Conservation (phyloP, 1,284 basidiomycete genomes). For the Apiotrichum siamense region DNA sequence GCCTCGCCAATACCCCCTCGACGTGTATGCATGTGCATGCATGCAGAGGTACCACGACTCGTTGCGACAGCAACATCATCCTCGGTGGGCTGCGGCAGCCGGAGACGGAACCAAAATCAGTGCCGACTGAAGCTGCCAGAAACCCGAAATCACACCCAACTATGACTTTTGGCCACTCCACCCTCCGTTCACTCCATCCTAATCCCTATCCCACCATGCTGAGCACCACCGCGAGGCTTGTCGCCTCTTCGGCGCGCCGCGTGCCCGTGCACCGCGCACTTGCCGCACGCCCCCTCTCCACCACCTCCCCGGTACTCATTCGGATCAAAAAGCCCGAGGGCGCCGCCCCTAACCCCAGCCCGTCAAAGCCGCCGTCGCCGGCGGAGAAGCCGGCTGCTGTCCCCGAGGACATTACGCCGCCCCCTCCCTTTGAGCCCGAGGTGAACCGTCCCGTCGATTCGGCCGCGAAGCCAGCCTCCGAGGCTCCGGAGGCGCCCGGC, state of each 20-base stretch:
- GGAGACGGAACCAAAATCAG: too few species aligned
- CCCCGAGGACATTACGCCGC: conserved; percentile 21
- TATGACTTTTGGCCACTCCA: not conserved
- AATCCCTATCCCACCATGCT: conserved; percentile 3
- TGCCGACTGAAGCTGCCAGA: not conserved
- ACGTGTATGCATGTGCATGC: too few species aligned
- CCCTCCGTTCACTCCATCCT: not conserved
- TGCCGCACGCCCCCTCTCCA: conserved; percentile 7
- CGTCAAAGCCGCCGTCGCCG: conserved; percentile 21
- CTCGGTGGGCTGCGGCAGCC: too few species aligned
- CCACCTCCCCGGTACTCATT: conserved; percentile 7
- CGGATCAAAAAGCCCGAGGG: conserved; percentile 19
- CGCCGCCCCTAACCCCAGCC: not conserved
- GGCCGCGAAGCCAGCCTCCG: not conserved
- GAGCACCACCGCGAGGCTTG: conserved; percentile 11
- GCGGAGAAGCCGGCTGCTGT: conserved; percentile 28
- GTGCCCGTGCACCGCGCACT: not conserved
- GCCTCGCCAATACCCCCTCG: too few species aligned
- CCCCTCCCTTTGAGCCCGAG: conserved; percentile 25
- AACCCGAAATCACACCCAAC: not conserved
- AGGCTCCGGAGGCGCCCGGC: not conserved
- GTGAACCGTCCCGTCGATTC: conserved; percentile 6
- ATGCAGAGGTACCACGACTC: too few species aligned
- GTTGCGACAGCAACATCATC: too few species aligned
- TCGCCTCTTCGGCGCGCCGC: conserved; percentile 1